Conservation (phyloP, 2,329 filamentous ascomycete genomes). For the Zarea fungicola region DNA sequence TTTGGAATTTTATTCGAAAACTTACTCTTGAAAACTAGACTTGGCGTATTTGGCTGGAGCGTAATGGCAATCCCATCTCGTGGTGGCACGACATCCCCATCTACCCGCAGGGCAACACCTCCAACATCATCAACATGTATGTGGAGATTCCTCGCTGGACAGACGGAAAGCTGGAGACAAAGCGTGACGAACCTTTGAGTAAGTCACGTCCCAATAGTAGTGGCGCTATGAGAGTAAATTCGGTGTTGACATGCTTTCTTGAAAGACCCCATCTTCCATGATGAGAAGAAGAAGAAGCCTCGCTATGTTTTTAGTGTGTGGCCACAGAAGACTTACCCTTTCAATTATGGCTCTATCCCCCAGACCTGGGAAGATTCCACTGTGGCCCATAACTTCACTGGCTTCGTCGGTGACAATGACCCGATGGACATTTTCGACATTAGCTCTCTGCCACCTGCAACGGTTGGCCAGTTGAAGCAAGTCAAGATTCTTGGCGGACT, state of each 20-base stretch:
- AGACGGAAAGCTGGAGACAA: constrained; percentile 35
- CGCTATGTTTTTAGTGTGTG: constrained; percentile 38
- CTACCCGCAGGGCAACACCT: constrained; percentile 30
- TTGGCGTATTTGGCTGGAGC: constrained; percentile 37
- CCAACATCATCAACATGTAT: constrained; percentile 32
- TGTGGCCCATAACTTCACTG: constrained; percentile 33
- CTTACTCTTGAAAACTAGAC: constrained; percentile 23
- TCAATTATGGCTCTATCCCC: constrained; percentile 38
- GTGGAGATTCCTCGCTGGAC: constrained; percentile 39
- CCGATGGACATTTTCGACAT: constrained; percentile 38
- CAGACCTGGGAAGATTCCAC: constrained; percentile 42
- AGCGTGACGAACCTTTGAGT: constrained; percentile 35
- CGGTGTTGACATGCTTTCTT: neutral
- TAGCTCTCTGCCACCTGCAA: constrained; percentile 27
- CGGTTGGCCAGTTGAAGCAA: constrained; percentile 35
- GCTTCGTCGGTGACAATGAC: constrained; percentile 35
- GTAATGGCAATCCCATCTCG: constrained; percentile 34
- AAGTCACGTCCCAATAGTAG: constrained; percentile 9
- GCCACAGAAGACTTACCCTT: constrained; percentile 39
- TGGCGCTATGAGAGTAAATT: too few relatives aligned
- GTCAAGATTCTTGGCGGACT: constrained; percentile 38
- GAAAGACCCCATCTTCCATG: constrained; percentile 36
- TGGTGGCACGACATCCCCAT: constrained; percentile 39
- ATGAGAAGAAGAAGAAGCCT: constrained; percentile 30
- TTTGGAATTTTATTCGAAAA: too few relatives aligned